Conservation (phyloP, 2,329 filamentous ascomycete species). For the Macrophomina tecta region DNA sequence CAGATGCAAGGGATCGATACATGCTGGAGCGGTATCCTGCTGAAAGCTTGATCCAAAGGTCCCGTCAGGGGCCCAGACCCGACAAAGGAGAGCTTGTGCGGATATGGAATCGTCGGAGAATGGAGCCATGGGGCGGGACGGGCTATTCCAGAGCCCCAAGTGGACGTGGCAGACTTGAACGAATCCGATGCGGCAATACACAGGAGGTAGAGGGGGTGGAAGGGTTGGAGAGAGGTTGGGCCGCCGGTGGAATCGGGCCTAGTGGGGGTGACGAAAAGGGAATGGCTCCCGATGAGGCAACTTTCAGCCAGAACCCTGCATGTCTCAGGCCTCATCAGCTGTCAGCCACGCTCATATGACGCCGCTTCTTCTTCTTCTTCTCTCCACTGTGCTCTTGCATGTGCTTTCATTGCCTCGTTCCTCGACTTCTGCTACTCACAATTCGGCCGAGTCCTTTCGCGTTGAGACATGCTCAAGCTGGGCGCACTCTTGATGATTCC, state of each 20-base stretch:
- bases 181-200: too few species aligned
- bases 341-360: too few species aligned
- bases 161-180: too few species aligned
- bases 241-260: not conserved
- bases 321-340: not conserved
- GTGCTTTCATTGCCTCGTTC: not conserved
- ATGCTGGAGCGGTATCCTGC: not conserved
- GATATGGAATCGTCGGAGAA: too few species aligned
- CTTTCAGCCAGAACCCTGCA: not conserved
- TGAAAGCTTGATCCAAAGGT: not conserved
- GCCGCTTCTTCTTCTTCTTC: not conserved
- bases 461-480: too few species aligned
- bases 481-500: too few species aligned
- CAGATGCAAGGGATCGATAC: not conserved
- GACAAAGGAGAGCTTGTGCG: too few species aligned
- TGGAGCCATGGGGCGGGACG: too few species aligned
- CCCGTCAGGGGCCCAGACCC: too few species aligned
- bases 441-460: not conserved
- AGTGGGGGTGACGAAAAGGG: not conserved
- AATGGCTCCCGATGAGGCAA: not conserved
- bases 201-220: too few species aligned
- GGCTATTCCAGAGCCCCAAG: too few species aligned
- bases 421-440: not conserved
- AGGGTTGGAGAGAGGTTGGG: not conserved
- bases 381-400: not conserved